Evolutionary conservation across 2,329 filamentous ascomycete genomes (phyloP).

Genomic region (Cytospora leucostoma): DNA sequence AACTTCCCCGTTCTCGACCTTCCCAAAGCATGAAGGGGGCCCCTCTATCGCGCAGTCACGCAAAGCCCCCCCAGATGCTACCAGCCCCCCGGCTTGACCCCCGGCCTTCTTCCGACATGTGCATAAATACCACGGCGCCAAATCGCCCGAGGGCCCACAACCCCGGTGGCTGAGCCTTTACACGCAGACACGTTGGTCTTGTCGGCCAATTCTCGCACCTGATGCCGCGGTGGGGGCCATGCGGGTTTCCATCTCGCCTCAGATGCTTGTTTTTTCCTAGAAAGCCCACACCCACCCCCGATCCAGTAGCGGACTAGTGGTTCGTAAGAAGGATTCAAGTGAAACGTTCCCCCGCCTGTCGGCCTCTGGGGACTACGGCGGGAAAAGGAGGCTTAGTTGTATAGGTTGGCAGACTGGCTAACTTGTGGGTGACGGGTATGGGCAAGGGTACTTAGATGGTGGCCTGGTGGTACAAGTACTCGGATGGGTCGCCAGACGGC

Average conservation of each 20-base stretch:
- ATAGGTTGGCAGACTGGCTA: background rate
- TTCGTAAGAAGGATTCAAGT: background rate
- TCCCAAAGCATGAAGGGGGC: no score
- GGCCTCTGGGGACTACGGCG: background rate
- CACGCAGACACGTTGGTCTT: conserved; percentile 11
- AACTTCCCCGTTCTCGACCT: conserved; percentile 27
- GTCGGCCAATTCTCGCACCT: conserved; percentile 2
- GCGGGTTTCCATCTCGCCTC: background rate
- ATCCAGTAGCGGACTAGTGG: background rate
- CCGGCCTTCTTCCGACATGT: no score
- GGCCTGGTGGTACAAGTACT: conserved; percentile 15
- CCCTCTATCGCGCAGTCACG: background rate
- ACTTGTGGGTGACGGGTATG: no score
- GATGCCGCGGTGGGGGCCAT: background rate
- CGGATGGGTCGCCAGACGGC: conserved; percentile 5
- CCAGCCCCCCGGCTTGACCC: background rate
- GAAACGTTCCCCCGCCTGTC: background rate
- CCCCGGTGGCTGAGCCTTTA: conserved; percentile 8
- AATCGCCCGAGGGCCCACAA: conserved; percentile 13
- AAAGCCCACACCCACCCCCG: background rate
- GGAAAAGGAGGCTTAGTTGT: background rate
- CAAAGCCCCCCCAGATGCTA: background rate
- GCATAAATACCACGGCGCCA: conserved; percentile 16
- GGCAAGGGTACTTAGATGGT: no score
- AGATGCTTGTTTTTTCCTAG: background rate